phyloP scores from a whole-genome alignment of 371 early-diverging fungal genomes.

The Massospora cicadina region DNA sequence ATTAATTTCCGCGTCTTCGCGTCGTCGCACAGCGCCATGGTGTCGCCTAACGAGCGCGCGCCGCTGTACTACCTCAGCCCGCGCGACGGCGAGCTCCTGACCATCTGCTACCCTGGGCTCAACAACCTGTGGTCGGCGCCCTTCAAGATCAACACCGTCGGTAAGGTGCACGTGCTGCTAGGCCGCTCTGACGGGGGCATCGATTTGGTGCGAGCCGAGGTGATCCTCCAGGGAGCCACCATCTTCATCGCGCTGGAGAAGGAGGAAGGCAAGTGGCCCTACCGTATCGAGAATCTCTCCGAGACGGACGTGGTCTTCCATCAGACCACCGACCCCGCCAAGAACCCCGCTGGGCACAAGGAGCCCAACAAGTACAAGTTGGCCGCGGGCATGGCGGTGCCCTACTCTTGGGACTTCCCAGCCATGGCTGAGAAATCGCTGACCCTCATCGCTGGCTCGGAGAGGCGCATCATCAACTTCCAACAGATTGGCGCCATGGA shows the following conservation, averaged over 20 bases:
- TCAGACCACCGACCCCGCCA: slow-evolving; percentile 33
- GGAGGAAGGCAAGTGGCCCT: slow-evolving; percentile 80
- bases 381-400: slow-evolving; percentile 36
- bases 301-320: slow-evolving; percentile 56
- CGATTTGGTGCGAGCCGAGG: slow-evolving; percentile 54
- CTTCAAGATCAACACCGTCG: slow-evolving; percentile 72
- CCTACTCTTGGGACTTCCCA: slow-evolving; percentile 94
- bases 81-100: slow-evolving; percentile 40
- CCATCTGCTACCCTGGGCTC: slow-evolving; percentile 45
- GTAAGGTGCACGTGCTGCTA: slow-evolving; percentile 60
- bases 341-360: not conserved
- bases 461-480: slow-evolving; percentile 56
- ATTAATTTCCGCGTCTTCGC: slow-evolving; percentile 57
- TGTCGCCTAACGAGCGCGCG: slow-evolving; percentile 35
- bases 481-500: slow-evolving; percentile 78
- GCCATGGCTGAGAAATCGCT: slow-evolving; percentile 53
- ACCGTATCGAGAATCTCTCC: slow-evolving; percentile 70
- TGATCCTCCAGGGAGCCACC: slow-evolving; percentile 69
- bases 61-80: slow-evolving; percentile 52
- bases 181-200: slow-evolving; percentile 25
- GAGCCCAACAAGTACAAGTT: slow-evolving; percentile 27
- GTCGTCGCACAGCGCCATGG: slow-evolving; percentile 24
- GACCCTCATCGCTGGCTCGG: slow-evolving; percentile 46
- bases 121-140: slow-evolving; percentile 80
- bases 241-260: slow-evolving; percentile 66